A percentile compares a stretch with the other conserved stretches of the same genome.
Evolutionary conservation across 768 basidiomycete genomes (phyloP).

Genomic region (Xerocomus potaroensis): DNA sequence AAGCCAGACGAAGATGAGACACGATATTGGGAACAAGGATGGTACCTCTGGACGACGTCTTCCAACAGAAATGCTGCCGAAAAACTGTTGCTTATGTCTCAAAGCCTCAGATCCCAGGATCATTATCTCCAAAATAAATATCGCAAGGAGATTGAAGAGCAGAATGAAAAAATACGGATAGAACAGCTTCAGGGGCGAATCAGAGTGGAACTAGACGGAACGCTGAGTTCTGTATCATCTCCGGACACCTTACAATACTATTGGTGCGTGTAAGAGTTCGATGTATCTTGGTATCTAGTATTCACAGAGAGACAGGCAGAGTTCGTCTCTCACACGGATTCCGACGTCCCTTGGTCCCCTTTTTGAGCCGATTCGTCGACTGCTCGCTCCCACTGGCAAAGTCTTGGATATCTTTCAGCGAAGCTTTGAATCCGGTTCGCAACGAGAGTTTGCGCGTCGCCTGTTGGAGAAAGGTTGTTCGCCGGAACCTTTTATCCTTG

Average conservation of each 20-base stretch:
- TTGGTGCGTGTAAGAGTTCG: conserved; percentile 36
- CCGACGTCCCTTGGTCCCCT: conserved; percentile 55
- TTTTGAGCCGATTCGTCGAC: conserved; percentile 45
- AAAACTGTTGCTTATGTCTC: conserved; percentile 56
- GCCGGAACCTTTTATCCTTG: conserved; percentile 50
- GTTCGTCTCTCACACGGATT: conserved; percentile 53
- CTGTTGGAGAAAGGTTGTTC: conserved; percentile 64
- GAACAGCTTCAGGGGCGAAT: conserved; percentile 19
- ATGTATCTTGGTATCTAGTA: not conserved
- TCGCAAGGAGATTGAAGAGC: conserved; percentile 46
- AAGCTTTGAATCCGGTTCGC: conserved; percentile 54
- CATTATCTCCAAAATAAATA: conserved; percentile 28
- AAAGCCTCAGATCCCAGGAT: conserved; percentile 48
- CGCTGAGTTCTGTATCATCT: conserved; percentile 26
- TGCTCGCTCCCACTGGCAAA: conserved; percentile 54
- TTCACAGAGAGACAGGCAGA: conserved; percentile 32
- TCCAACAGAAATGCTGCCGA: conserved; percentile 50
- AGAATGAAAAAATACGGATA: conserved; percentile 45
- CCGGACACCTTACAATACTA: conserved; percentile 23
- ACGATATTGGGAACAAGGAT: conserved; percentile 68
- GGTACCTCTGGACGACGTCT: conserved; percentile 67
- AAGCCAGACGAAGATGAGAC: conserved; percentile 34
- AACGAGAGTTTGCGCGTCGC: conserved; percentile 51
- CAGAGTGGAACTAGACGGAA: conserved; percentile 25
- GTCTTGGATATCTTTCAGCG: conserved; percentile 49